phyloP scores from a whole-genome alignment of 2,329 filamentous ascomycete species.

The Trichoderma citrinoviride region DNA sequence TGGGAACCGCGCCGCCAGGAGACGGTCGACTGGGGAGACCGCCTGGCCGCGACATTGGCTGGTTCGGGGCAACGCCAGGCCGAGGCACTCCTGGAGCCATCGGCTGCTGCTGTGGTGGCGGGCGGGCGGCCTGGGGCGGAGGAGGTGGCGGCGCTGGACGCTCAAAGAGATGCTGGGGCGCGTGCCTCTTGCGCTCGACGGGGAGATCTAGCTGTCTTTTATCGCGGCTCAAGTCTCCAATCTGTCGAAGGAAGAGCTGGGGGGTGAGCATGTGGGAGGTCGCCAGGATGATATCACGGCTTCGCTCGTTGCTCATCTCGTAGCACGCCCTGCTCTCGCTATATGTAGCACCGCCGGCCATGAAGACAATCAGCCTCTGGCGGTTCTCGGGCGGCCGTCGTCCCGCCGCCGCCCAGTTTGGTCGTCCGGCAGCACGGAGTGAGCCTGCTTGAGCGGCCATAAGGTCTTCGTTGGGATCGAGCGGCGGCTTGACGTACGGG shows the following conservation, averaged over 20 bases:
- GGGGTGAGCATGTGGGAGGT: slow-evolving; percentile 94
- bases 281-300: slow-evolving; percentile 80
- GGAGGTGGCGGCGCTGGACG: slow-evolving; percentile 57
- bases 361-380: slow-evolving; percentile 88
- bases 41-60: slow-evolving; percentile 29
- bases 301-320: slow-evolving; percentile 69
- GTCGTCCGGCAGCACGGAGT: slow-evolving; percentile 83
- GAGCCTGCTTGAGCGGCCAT: slow-evolving; percentile 64
- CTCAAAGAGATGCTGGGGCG: slow-evolving; percentile 84
- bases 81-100: slow-evolving; percentile 12
- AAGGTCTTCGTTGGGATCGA: slow-evolving; percentile 60
- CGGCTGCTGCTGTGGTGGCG: slow-evolving; percentile 21
- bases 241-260: slow-evolving; percentile 74
- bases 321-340: slow-evolving; percentile 89
- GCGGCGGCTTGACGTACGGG: slow-evolving; percentile 69
- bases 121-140: slow-evolving; percentile 41
- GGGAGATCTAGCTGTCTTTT: slow-evolving; percentile 77
- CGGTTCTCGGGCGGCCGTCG: slow-evolving; percentile 72
- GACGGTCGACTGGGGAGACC: slow-evolving; percentile 29
- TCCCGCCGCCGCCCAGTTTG: slow-evolving; percentile 88
- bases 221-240: slow-evolving; percentile 74
- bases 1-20: slow-evolving; percentile 43
- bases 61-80: slow-evolving; percentile 27
- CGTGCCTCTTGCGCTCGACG: slow-evolving; percentile 72
- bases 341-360: slow-evolving; percentile 93